Base-by-base conservation (phyloP, 2,329 filamentous ascomycete species). In the Cladosporium sp. region DNA sequence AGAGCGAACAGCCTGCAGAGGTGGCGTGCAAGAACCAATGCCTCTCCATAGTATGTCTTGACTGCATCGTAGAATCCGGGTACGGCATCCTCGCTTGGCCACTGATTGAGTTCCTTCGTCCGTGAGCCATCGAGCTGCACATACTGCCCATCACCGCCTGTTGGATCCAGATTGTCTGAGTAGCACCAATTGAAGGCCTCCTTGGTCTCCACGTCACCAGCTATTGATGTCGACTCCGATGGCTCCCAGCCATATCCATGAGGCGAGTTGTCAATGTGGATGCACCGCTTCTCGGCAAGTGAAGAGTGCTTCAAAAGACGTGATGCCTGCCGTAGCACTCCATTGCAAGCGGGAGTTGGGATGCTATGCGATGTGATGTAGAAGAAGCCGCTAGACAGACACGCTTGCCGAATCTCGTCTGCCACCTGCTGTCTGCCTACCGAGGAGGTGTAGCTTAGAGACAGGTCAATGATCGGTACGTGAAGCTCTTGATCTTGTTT, bases 181-280 rank as follows among this genome's bases (percentile, higher is more conserved):
- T 82, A 82, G 7, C 78, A 76, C 71, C 77, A 80, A 60, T 81
- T 81, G 71, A 80, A 81, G 1, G 75, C 78, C 63, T 81, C 78
- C 65, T 81, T 81, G 0, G 76, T 77, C 70, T 81, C 79, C 18
- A 74, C 71, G 8, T 69, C 69, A 14, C 70, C 72, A 24, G 69
- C 68, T 21, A 80, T 75, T 11, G 76, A 78, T 0, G 79, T 80
- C 62, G 76, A 79, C 54, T 78, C 77, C 34, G 76, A 74, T 3
- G 79, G 79, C 67, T 81, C 79, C 74, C 75, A 82, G 0, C 79
- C 80, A 38, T 79, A 74, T 38, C 80, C 77, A 51, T 79, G 75
- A 10, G 75, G 74, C 24, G 76, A 79, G 54, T 79, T 70, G 65
- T 76, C 76, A 49, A 80, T 74, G 65, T 81, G 79, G 14, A 82